Base-by-base conservation (phyloP, 345 rosid genomes). In the Murraya koenigii region DNA sequence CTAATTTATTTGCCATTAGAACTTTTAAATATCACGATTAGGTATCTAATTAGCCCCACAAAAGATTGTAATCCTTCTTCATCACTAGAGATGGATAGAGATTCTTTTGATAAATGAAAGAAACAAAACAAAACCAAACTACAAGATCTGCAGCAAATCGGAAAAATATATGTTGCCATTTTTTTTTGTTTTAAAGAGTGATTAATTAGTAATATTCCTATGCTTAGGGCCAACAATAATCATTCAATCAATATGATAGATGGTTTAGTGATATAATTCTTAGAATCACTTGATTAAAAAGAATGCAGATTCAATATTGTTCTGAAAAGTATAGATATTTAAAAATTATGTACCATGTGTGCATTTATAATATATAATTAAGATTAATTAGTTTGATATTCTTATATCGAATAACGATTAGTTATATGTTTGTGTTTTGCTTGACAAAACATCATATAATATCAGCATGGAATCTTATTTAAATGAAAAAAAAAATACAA, bases 11-110 rank as follows among this genome's bases (percentile, higher is more conserved):
- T 30, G 4, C 2, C 30, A 71, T 32, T 30, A 32, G 61, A 71
- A 20, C 32, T 52, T 52, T 30, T 8, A 9, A 70, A 10, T 30
- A 59, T 19, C 67, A 63, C 8, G 67, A 32, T 64, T 33, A 64
- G 2, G 17, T 14, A 3, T 3, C 67, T 30, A 64, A 32, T 14
- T 17, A 68, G 23, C 22, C 81, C 67, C 36, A 72, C 77, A 59
- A 65, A 72, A 78, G 77, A 78, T 72, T 62, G 59, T 20, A 41
- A 72, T 72, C 77, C 38, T 72, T 41, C 4, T 2, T 33, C 23
- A 6, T 69, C 13, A 5, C 10, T 23, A 13, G 25, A 8, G 30
- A 5, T 7, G 19, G 25, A 35, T 19, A 55, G 61, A 54, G 63
- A 54, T 71, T 71, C 44, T 33, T 55, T 56, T 28, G 22, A 52